Conservation (phyloP, 208 protist species). For the Wallacemonas sp. region DNA sequence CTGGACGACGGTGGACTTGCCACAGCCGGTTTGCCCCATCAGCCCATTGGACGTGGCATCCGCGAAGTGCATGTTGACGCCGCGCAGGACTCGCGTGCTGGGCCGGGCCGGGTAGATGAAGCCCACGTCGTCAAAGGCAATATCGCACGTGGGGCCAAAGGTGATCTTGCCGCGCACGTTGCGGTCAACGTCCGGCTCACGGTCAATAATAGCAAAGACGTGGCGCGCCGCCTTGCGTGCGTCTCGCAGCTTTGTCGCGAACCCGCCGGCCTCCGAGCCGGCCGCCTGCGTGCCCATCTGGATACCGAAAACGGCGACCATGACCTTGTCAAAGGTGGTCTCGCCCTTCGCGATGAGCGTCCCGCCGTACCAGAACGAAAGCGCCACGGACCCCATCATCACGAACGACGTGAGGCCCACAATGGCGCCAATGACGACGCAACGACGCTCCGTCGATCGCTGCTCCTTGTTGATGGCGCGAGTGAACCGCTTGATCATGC, state of each 20-base stretch:
- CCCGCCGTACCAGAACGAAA: constrained; percentile 42
- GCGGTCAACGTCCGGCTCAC: constrained; percentile 29
- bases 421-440: constrained; percentile 22
- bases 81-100: constrained; percentile 18
- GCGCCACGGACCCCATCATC: constrained; percentile 22
- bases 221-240: constrained; percentile 19
- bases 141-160: constrained; percentile 24
- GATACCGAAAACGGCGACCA: constrained; percentile 27
- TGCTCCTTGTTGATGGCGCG: constrained; percentile 15
- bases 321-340: constrained; percentile 31
- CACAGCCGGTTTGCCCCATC: constrained; percentile 66
- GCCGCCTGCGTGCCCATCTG: constrained; percentile 29
- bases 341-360: constrained; percentile 29
- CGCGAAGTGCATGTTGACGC: constrained; percentile 22
- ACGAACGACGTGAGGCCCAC: constrained; percentile 30
- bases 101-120: constrained; percentile 39
- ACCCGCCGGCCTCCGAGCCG: constrained; percentile 27
- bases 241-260: constrained; percentile 24
- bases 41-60: constrained; percentile 33
- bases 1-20: constrained; percentile 73
- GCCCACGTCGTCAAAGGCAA: constrained; percentile 23
- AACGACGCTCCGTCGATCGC: constrained; percentile 5
- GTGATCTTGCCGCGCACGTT: constrained; percentile 23
- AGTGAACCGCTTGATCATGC: constrained; percentile 18
- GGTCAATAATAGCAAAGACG: constrained; percentile 36